These are phyloP conservation scores for Cudoniella acicularis DNA, from an alignment of 495 filamentous ascomycete genomes.

Conservation along the genomic window DNA sequence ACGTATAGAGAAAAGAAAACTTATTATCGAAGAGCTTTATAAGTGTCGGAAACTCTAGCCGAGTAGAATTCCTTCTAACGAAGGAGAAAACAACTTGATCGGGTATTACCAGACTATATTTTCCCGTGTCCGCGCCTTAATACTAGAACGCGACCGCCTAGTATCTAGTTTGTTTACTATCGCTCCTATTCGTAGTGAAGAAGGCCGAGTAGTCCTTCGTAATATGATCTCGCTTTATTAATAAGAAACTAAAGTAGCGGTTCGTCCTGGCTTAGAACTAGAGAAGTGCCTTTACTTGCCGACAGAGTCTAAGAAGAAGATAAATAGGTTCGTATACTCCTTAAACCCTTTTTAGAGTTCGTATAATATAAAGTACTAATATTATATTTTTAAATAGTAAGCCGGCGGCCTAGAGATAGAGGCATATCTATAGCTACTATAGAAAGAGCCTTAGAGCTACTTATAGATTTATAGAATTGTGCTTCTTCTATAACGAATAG, in stretches of 20 bases:
- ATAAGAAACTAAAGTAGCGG: constrained; percentile 8
- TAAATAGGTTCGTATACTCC: constrained; percentile 5
- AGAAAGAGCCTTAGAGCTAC: constrained; percentile 7
- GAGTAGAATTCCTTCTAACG: constrained; percentile 4
- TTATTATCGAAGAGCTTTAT: constrained; percentile 20
- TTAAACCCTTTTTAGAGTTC: constrained; percentile 3
- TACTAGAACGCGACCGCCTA: constrained; percentile 21
- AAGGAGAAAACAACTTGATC: constrained; percentile 11
- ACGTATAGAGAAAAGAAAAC: constrained; percentile 18
- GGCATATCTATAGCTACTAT: constrained; percentile 21
- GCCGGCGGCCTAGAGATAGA: constrained; percentile 9
- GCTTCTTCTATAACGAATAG: constrained; percentile 7
- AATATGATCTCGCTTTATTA: constrained; percentile 6
- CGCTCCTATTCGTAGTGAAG: constrained; percentile 13
- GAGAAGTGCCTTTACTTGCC: constrained; percentile 18
- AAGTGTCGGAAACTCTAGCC: constrained; percentile 19
- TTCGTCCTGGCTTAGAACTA: constrained; percentile 18
- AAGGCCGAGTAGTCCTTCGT: constrained; percentile 11
- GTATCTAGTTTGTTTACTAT: constrained; percentile 22
- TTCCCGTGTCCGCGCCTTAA: constrained; percentile 14
- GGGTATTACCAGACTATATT: constrained; percentile 19
- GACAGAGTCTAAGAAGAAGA: constrained; percentile 3
- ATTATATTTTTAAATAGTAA: constrained; percentile 5
- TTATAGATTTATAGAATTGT: constrained; percentile 7
- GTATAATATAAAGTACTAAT: constrained; percentile 5